Evolutionary conservation across 306 rosid species (phyloP).

Genomic region (Hippophae gyantsensis): DNA sequence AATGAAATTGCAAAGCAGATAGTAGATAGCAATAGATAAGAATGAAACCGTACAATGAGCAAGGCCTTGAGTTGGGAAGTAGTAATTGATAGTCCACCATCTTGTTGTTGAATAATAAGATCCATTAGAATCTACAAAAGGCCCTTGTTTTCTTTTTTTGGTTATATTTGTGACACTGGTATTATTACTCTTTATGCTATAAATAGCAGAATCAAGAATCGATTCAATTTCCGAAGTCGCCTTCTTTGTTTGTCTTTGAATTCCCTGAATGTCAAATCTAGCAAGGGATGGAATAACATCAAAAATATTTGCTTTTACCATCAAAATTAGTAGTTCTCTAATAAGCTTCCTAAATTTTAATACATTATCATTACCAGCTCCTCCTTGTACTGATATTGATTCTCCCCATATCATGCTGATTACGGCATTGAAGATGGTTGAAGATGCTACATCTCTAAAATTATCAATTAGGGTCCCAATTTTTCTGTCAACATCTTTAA

Average conservation of each 20-base stretch:
- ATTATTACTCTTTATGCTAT: neutral
- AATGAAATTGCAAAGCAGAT: no score
- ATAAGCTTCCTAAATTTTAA: constrained; percentile 3
- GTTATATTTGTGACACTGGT: no score
- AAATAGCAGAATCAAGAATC: neutral
- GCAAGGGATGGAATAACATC: constrained; percentile 21
- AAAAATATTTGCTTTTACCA: constrained; percentile 22
- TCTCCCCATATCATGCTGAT: no score
- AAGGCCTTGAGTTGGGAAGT: no score
- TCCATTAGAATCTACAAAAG: no score
- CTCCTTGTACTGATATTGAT: neutral
- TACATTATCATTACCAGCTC: neutral
- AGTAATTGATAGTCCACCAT: no score
- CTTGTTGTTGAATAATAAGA: no score
- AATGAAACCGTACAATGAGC: no score
- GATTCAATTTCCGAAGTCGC: neutral
- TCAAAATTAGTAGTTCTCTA: constrained; percentile 5
- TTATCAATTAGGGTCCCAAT: neutral
- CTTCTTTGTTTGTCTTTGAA: constrained; percentile 2
- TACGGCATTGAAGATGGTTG: no score
- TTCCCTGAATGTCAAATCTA: constrained; percentile 27
- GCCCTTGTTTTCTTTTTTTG: no score
- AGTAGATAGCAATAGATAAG: no score
- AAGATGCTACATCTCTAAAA: no score
- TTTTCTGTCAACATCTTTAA: constrained; percentile 5